Conservation (phyloP, 345 rosid species). For the Moringa oleifera region DNA sequence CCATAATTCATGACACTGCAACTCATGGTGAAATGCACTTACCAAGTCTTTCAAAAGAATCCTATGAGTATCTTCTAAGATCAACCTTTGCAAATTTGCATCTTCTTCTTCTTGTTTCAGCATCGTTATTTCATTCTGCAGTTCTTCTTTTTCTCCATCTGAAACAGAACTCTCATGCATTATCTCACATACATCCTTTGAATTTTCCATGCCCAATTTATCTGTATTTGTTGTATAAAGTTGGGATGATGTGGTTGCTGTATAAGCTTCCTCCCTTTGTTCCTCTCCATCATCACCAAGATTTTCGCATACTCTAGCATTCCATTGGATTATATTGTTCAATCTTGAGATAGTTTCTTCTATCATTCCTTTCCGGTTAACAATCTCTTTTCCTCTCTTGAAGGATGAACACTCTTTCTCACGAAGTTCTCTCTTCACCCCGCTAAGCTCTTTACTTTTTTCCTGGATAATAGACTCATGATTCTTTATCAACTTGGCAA, state of each 20-base stretch:
- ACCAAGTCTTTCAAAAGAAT: slow-evolving; percentile 30
- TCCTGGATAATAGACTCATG: slow-evolving; percentile 55
- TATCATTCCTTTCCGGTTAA: slow-evolving; percentile 26
- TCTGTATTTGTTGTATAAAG: neutral
- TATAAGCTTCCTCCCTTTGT: slow-evolving; percentile 2
- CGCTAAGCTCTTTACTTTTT: slow-evolving; percentile 37
- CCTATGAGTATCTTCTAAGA: slow-evolving; percentile 36
- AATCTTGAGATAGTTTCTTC: slow-evolving; percentile 34
- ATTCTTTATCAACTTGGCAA: slow-evolving; percentile 56
- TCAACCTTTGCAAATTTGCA: slow-evolving; percentile 19
- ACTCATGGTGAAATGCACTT: slow-evolving; percentile 15
- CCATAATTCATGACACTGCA: slow-evolving; percentile 13
- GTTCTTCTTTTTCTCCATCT: slow-evolving; percentile 20
- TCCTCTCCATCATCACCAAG: slow-evolving; percentile 11
- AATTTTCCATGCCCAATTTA: slow-evolving; percentile 12
- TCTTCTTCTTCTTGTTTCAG: slow-evolving; percentile 41
- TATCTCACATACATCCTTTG: slow-evolving; percentile 43
- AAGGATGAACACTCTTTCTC: slow-evolving; percentile 15
- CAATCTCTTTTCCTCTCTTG: slow-evolving; percentile 25
- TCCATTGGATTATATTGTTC: slow-evolving; percentile 35
- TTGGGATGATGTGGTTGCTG: too few species aligned
- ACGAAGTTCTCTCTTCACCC: slow-evolving; percentile 18
- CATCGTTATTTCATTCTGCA: slow-evolving; percentile 16
- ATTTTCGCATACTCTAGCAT: slow-evolving; percentile 19
- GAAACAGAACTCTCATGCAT: slow-evolving; percentile 22